These are phyloP conservation scores for Dioszegia crocea DNA, from an alignment of 768 basidiomycete species.

Conservation along the genomic window DNA sequence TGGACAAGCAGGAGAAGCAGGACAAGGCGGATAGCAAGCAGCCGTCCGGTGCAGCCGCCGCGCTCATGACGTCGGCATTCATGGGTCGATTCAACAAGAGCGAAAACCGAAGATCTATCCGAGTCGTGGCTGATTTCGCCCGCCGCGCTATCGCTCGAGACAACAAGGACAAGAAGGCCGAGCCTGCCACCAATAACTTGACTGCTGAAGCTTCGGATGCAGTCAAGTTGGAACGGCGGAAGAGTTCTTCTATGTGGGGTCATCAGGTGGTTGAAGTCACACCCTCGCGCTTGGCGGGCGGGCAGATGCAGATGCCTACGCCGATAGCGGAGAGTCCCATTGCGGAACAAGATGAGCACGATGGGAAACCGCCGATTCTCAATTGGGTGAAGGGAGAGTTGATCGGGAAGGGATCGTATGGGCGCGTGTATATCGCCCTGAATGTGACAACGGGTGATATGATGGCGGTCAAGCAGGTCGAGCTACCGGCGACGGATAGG, in stretches of 20 bases:
- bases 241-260: constrained; percentile 94
- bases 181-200: constrained; percentile 33
- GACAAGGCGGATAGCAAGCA: background rate
- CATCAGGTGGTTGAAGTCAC: constrained; percentile 89
- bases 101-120: constrained; percentile 67
- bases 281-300: constrained; percentile 58
- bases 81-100: constrained; percentile 37
- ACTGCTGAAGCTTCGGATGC: constrained; percentile 41
- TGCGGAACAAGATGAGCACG: constrained; percentile 10
- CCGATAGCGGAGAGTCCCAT: constrained; percentile 36
- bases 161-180: constrained; percentile 60
- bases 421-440: constrained; percentile 89
- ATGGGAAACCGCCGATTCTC: constrained; percentile 3
- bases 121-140: constrained; percentile 62
- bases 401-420: constrained; percentile 95
- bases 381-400: constrained; percentile 93
- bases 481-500: constrained; percentile 82
- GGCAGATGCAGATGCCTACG: constrained; percentile 19
- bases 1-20: background rate
- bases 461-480: constrained; percentile 99
- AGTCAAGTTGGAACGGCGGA: constrained; percentile 62
- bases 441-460: constrained; percentile 97
- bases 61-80: background rate
- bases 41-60: background rate
- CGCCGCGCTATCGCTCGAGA: constrained; percentile 12